Evolutionary conservation across 441 rosid species (phyloP).

Genomic region (Erodium texanum): DNA sequence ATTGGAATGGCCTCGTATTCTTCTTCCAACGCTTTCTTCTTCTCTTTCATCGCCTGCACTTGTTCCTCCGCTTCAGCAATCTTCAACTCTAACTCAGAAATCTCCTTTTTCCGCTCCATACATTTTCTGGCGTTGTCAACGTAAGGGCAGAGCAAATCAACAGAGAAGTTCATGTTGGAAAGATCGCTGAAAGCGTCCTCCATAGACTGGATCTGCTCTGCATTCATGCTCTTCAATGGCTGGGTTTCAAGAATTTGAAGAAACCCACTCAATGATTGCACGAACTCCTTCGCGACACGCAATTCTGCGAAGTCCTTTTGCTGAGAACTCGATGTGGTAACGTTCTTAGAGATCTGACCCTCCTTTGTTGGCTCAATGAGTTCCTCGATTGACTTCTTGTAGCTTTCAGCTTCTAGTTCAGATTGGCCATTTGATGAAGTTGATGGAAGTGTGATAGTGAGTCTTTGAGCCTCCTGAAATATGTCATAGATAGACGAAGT

Average conservation of each 20-base stretch:
- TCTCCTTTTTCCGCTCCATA: neutral
- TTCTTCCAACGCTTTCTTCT: neutral
- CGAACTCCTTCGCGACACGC: neutral
- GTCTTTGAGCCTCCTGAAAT: too few species aligned
- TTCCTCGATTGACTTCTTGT: too few species aligned
- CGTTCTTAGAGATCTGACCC: too few species aligned
- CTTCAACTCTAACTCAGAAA: neutral
- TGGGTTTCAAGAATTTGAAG: neutral
- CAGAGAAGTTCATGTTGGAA: too few species aligned
- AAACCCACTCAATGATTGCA: neutral
- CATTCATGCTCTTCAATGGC: neutral
- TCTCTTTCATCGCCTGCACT: neutral
- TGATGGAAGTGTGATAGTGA: too few species aligned
- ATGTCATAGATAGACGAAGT: too few species aligned
- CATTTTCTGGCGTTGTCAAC: neutral
- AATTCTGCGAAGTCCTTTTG: too few species aligned
- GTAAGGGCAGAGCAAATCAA: too few species aligned
- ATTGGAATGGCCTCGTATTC: neutral
- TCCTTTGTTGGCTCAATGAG: too few species aligned
- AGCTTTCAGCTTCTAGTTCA: too few species aligned
- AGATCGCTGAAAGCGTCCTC: neutral
- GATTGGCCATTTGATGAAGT: too few species aligned
- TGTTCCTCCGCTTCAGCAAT: neutral
- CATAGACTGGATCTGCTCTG: neutral
- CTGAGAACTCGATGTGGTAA: neutral